Evolutionary conservation across 1,139 yeast genomes (phyloP).

Genomic region (Yamadazyma membranifaciens): DNA sequence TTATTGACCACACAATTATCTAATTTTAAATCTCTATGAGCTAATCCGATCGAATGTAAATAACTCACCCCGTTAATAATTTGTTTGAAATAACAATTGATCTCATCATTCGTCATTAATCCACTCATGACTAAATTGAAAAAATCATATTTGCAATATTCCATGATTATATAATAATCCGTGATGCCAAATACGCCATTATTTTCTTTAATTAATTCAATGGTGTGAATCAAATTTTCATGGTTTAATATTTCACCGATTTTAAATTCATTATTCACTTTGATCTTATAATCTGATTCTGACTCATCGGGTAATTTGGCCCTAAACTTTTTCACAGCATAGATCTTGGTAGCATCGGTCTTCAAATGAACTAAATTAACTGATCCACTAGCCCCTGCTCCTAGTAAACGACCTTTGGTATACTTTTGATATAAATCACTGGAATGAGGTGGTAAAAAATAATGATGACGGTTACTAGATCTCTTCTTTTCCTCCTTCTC

Average conservation of each 20-base stretch:
- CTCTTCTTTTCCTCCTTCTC: constrained; percentile 11
- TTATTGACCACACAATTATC: constrained; percentile 73
- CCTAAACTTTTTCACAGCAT: constrained; percentile 71
- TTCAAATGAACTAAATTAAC: constrained; percentile 57
- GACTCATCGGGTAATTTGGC: constrained; percentile 50
- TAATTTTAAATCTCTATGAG: constrained; percentile 73
- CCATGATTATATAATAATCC: constrained; percentile 67
- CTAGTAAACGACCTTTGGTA: constrained; percentile 59
- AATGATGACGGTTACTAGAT: constrained; percentile 2
- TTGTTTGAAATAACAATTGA: constrained; percentile 68
- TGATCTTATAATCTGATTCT: constrained; percentile 54
- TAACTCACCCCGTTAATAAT: constrained; percentile 59
- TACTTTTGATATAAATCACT: constrained; percentile 44
- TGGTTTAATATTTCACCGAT: constrained; percentile 62
- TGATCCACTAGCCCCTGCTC: constrained; percentile 79
- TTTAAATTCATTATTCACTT: constrained; percentile 65
- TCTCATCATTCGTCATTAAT: constrained; percentile 55
- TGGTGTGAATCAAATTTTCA: constrained; percentile 61
- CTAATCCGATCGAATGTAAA: constrained; percentile 65
- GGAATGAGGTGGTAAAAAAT: constrained; percentile 17
- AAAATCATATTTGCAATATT: constrained; percentile 71
- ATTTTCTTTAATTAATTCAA: constrained; percentile 54
- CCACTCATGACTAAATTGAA: constrained; percentile 78
- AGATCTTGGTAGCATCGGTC: constrained; percentile 45
- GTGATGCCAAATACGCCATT: constrained; percentile 25